These are phyloP conservation scores for Sporothrix pseudoabietina DNA, from an alignment of 2,329 filamentous ascomycete genomes.

Conservation along the genomic window DNA sequence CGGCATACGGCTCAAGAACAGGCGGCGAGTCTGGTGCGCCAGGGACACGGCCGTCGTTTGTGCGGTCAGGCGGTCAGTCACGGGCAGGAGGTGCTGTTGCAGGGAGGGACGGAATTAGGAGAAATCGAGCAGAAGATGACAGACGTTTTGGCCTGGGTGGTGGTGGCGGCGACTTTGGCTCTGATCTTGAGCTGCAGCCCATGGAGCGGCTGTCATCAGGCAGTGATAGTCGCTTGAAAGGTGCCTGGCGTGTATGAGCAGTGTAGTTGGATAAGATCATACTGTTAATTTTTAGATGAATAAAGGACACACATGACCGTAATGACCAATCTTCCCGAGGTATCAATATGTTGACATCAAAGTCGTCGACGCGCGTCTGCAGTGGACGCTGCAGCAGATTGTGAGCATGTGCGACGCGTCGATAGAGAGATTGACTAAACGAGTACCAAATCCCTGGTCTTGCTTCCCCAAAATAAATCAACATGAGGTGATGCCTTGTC, in stretches of 20 bases:
- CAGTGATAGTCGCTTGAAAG: not conserved
- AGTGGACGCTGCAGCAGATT: not conserved
- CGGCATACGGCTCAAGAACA: not conserved
- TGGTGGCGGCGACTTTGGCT: not conserved
- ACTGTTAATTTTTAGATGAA: not conserved
- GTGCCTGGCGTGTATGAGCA: not conserved
- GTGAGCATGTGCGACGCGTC: too few relatives aligned
- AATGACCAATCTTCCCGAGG: not conserved
- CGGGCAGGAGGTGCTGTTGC: not conserved
- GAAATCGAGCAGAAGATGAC: not conserved
- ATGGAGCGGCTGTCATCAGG: conserved; percentile 16
- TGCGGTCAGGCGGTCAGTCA: not conserved
- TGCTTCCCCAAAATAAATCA: conserved; percentile 18
- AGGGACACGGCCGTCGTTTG: not conserved
- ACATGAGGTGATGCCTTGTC: conserved; percentile 7
- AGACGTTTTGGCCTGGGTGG: not conserved
- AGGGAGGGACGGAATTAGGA: not conserved
- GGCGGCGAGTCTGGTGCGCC: not conserved
- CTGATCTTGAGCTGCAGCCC: conserved; percentile 8
- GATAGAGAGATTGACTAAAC: not conserved
- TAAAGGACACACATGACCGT: not conserved
- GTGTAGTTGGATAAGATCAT: not conserved
- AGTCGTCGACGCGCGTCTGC: not conserved
- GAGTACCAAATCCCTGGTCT: not conserved
- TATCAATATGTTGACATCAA: not conserved